Percentiles rank a stretch among this genome's conserved stretches.
phyloP scores from a whole-genome alignment of 495 filamentous ascomycete species.

The Annulohypoxylon moriforme region DNA sequence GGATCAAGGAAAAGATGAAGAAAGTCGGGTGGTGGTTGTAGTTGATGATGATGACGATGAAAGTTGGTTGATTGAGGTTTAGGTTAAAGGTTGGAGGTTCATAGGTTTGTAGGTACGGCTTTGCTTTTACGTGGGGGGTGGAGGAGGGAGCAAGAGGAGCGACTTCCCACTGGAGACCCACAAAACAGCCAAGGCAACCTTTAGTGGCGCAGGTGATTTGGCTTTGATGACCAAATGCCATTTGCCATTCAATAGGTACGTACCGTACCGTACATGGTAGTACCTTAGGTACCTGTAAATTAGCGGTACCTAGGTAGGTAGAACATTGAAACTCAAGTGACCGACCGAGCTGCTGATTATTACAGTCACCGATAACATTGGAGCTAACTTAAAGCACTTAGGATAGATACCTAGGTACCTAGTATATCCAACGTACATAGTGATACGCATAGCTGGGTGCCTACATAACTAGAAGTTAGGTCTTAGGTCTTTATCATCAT shows the following conservation, averaged over 20 bases:
- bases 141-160: background rate
- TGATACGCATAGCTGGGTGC: background rate
- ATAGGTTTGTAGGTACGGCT: constrained; percentile 20
- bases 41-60: constrained; percentile 22
- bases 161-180: background rate
- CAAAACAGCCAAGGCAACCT: constrained; percentile 17
- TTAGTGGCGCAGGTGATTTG: constrained; percentile 29
- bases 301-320: background rate
- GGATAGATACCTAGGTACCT: constrained; percentile 8
- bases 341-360: constrained; percentile 15
- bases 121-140: constrained; percentile 30
- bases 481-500: too few relatives aligned
- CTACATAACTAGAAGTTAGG: too few relatives aligned
- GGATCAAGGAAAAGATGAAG: background rate
- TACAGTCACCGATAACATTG: constrained; percentile 35
- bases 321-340: constrained; percentile 10
- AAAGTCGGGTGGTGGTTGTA: background rate
- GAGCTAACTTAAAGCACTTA: too few relatives aligned
- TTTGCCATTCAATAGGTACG: background rate
- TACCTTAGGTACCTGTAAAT: constrained; percentile 2
- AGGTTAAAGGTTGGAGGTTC: constrained; percentile 27
- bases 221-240: constrained; percentile 38
- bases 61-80: constrained; percentile 31
- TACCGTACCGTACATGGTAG: too few relatives aligned
- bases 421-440: too few relatives aligned